Conservation (phyloP, 2,329 filamentous ascomycete species). For the Teratosphaeria epicoccoides region DNA sequence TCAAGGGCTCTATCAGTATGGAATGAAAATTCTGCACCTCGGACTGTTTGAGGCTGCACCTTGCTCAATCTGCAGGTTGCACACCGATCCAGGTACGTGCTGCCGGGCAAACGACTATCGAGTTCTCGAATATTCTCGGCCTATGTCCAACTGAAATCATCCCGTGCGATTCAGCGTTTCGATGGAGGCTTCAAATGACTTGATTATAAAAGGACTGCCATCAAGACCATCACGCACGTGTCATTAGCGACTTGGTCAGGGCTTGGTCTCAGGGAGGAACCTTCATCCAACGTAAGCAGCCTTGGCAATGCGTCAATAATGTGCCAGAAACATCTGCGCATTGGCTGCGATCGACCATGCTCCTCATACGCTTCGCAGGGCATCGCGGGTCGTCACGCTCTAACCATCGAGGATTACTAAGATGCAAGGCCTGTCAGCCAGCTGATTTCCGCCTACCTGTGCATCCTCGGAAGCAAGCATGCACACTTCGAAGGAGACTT, state of each 20-base stretch:
- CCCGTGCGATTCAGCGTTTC: background rate
- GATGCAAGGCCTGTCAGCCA: background rate
- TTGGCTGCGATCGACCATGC: background rate
- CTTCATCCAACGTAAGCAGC: background rate
- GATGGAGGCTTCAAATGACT: background rate
- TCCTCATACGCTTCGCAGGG: no score
- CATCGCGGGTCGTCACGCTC: no score
- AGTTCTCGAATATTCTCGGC: background rate
- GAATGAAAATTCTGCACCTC: conserved; percentile 1
- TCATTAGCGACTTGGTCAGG: background rate
- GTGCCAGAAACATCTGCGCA: background rate
- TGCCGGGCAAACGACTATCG: background rate
- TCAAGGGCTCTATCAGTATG: conserved; percentile 1
- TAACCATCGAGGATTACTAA: background rate
- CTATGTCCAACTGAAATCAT: background rate
- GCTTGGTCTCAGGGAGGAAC: background rate
- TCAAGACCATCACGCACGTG: background rate
- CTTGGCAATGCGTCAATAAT: background rate
- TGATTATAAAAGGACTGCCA: background rate
- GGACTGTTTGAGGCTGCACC: background rate
- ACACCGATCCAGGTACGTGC: background rate
- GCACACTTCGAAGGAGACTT: background rate
- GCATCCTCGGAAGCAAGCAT: background rate
- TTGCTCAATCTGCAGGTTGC: background rate
- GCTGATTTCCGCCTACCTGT: background rate